Evolutionary conservation across 441 rosid species (phyloP), one percentile per base, ranked within the genome.

Genomic region (Arabidopsis hybrid): DNA sequence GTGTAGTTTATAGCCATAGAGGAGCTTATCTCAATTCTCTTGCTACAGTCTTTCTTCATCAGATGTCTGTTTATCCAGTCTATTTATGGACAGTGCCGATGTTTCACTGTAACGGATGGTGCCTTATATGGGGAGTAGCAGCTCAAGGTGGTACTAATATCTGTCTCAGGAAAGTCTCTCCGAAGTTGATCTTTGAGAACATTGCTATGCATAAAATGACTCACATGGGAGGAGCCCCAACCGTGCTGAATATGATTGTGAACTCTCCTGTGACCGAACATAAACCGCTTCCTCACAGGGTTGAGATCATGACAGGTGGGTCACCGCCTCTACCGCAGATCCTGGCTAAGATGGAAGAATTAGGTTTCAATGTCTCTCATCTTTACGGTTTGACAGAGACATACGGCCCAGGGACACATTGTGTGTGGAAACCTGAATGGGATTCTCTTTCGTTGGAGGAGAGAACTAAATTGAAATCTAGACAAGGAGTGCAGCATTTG

Each of bases 81-180:
- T 91, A 89, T 60, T 55, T 89, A 36, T 89, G 93, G 93, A 85
- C 90, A 1, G 91, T 91, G 11, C 97, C 93, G 0, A 89, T 88
- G 91, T 91, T 91, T 77, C 97, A 88, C 35, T 86, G 97, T 55
- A 91, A 91, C 8, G 95, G 97, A 0, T 89, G 95, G 95, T 89
- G 95, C 56, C 85, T 91, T 8, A 47, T 82, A 12, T 91, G 97
- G 97, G 93, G 83, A 17, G 81, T 80, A 50, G 89, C 89, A 4
- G 93, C 94, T 9, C 89, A 80, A 38, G 97, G 97, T 3, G 85
- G 95, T 58, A 88, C 88, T 0, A 89, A 88, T 67, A 52, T 89
- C 21, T 89, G 93, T 72, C 79, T 82, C 1, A 66, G 87, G 31
- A 81, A 80, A 43, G 89, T 88, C 60, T 56, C 81, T 8, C 83